Evolutionary conservation across 139 green algal genomes (phyloP), one percentile per base, ranked within the genome.

Genomic region (Tetradesmus lagerheimii): DNA sequence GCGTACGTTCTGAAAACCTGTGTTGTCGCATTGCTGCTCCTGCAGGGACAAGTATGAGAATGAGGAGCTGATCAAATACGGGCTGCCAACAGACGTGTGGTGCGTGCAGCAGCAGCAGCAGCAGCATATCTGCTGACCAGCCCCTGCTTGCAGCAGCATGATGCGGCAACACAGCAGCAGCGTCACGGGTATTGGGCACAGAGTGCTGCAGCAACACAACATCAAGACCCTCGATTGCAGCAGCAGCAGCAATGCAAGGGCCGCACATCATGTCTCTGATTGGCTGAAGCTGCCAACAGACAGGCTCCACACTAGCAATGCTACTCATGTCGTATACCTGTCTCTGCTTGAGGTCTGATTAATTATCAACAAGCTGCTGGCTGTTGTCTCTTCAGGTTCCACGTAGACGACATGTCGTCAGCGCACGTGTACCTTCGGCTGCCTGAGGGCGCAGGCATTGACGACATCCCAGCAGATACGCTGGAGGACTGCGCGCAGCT

Each of bases 361-460:
- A n/a, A n/a, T n/a, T n/a, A n/a, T n/a, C n/a, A n/a, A n/a, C n/a
- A n/a, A n/a, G n/a, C 57, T n/a, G 18, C 57, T 31, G 20, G 57
- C 57, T 71, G 57, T 71, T 20, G 8, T 16, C 8, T 20, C 57
- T 71, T 43, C 93, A 97, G 94, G 95, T 99, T 99, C 83, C 98
- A 99, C 89, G 98, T 99, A 14, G 97, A 99, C 91, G 94, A 97
- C 84, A 89, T 99, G 77, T 99, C 96, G 3, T 98, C 95, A 4
- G 98, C 98, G 0, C 98, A 99, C 89, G 98, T 99, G 20, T 99
- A 99, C 94, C 90, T 99, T 67, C 92, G 98, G 4, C 93, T 99
- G 38, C 94, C 95, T 0, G 89, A 96, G 20, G 97, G 93, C 4
- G 34, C 37, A 0, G 84, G 31, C 5, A 92, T 98, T 27, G 94